Evolutionary conservation across 208 protist genomes (phyloP).

Genomic region (Crithidia fasciculata): DNA sequence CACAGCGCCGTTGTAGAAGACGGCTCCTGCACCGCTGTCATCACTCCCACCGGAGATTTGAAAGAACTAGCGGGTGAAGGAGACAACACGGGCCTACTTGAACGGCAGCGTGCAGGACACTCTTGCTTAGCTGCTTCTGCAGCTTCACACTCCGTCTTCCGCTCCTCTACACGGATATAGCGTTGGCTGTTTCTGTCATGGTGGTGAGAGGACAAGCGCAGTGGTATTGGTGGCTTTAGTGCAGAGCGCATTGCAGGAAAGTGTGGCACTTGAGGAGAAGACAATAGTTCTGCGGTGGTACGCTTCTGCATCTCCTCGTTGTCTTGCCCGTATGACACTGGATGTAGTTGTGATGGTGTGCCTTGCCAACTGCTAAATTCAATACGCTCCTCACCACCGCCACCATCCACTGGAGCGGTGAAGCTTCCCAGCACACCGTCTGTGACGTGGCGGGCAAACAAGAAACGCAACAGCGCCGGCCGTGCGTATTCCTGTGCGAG

Average conservation of each 20-base stretch:
- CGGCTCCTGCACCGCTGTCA: neutral
- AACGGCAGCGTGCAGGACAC: neutral
- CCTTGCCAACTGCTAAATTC: too few species aligned
- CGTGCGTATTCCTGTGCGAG: conserved; percentile 27
- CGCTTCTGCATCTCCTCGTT: too few species aligned
- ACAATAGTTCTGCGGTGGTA: too few species aligned
- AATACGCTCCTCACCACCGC: neutral
- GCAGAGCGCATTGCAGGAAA: too few species aligned
- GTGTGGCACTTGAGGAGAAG: too few species aligned
- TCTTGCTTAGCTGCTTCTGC: neutral
- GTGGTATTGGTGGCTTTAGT: too few species aligned
- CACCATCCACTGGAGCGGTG: neutral
- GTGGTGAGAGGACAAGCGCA: neutral
- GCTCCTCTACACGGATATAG: too few species aligned
- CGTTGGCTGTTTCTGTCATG: too few species aligned
- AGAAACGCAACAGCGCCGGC: conserved; percentile 24
- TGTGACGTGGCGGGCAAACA: conserved; percentile 19
- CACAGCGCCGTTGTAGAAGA: neutral
- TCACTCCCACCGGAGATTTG: neutral
- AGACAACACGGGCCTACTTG: neutral
- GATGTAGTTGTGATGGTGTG: too few species aligned
- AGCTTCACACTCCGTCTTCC: neutral
- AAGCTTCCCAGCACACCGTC: conserved; percentile 12
- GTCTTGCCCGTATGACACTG: too few species aligned
- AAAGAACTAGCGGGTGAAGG: neutral